Conservation (phyloP, 2,329 filamentous ascomycete species). For the Penicillium expansum region DNA sequence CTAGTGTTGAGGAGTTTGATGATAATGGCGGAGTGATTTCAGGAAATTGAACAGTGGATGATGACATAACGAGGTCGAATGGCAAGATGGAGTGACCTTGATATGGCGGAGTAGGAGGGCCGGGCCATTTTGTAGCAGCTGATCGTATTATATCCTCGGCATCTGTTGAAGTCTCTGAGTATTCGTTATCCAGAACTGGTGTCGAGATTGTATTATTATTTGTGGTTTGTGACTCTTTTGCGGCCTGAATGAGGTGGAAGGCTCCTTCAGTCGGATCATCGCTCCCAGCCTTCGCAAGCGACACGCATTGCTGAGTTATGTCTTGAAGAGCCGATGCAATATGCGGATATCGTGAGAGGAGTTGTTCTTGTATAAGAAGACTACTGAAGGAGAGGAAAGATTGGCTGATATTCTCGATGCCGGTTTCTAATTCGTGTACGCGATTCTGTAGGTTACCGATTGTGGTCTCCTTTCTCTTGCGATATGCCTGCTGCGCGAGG, state of each 20-base stretch:
- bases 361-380: constrained; percentile 20
- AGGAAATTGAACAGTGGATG: constrained; percentile 5
- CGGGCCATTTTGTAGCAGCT: neutral
- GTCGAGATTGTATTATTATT: constrained; percentile 2
- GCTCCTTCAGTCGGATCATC: constrained; percentile 10
- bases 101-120: constrained; percentile 17
- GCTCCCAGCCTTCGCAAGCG: constrained; percentile 20
- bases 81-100: constrained; percentile 17
- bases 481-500: constrained; percentile 28
- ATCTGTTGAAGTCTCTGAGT: constrained; percentile 1
- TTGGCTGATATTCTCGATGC: constrained; percentile 25
- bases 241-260: neutral
- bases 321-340: constrained; percentile 22
- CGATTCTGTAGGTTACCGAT: constrained; percentile 25
- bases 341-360: constrained; percentile 17
- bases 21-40: neutral
- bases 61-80: constrained; percentile 16
- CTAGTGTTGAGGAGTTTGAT: constrained; percentile 1
- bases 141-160: constrained; percentile 10
- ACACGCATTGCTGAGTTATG: constrained; percentile 25
- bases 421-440: constrained; percentile 23
- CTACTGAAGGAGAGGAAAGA: constrained; percentile 29
- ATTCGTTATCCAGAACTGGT: neutral
- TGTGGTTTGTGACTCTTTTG: neutral
- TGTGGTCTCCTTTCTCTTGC: constrained; percentile 26